Conservation (phyloP, 352 stramenopile genomes). For the Globisporangium sylvaticum region DNA sequence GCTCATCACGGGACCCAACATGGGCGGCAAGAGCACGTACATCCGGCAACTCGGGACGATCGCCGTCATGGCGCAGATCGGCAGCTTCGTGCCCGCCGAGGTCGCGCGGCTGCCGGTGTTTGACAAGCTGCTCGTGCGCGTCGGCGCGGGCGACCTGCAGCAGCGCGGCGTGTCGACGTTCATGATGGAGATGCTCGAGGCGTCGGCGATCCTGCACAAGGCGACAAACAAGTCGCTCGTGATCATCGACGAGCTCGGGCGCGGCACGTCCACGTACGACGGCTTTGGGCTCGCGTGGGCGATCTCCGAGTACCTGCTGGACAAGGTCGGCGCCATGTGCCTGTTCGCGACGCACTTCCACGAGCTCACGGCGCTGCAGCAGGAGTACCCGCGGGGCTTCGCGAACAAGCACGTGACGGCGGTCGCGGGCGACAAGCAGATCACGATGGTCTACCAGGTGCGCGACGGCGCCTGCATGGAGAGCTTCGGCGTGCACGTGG, state of each 20-base stretch:
- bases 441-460: constrained; percentile 93
- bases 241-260: constrained; percentile 99
- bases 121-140: constrained; percentile 94
- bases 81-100: constrained; percentile 94
- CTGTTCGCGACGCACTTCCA: constrained; percentile 99
- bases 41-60: constrained; percentile 96
- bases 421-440: constrained; percentile 68
- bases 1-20: constrained; percentile 98
- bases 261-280: constrained; percentile 98
- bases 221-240: constrained; percentile 93
- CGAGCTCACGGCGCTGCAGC: constrained; percentile 94
- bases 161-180: constrained; percentile 98
- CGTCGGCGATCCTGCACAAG: constrained; percentile 94
- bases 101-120: constrained; percentile 91
- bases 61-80: constrained; percentile 95
- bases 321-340: constrained; percentile 84
- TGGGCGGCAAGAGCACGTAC: constrained; percentile 98
- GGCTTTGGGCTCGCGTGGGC: constrained; percentile 96
- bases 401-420: constrained; percentile 98
- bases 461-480: constrained; percentile 94
- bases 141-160: constrained; percentile 96
- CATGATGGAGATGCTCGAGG: constrained; percentile 99
- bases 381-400: constrained; percentile 61
- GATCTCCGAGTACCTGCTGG: constrained; percentile 96
- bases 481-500: constrained; percentile 98